Percentiles rank a stretch among this genome's conserved stretches.
Conservation (phyloP, 192 early-diverging fungal species). For the Linnemannia zychae region DNA sequence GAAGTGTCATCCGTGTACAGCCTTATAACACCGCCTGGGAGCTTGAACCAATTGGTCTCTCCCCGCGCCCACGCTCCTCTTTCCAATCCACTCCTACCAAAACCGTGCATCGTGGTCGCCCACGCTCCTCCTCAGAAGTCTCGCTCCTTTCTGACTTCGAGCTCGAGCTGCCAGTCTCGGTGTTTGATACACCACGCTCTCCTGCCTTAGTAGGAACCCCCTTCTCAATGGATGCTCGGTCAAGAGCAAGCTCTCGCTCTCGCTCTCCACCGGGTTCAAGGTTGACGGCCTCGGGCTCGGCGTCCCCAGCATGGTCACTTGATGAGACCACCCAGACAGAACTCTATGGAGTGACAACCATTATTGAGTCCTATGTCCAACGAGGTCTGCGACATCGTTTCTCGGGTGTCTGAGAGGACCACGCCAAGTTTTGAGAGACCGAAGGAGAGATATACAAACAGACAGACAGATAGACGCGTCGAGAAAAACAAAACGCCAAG, state of each 20-base stretch:
- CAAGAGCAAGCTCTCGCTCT: background rate
- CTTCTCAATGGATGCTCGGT: background rate
- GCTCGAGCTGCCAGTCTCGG: background rate
- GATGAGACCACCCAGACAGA: background rate
- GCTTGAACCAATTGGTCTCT: background rate
- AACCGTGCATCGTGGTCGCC: background rate
- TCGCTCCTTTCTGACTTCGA: background rate
- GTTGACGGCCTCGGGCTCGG: background rate
- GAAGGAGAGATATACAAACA: background rate
- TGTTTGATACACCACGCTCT: background rate
- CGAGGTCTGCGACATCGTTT: constrained; percentile 2
- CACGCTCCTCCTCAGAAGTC: background rate
- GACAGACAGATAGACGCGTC: background rate
- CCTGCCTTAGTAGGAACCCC: background rate
- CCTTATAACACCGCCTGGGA: background rate
- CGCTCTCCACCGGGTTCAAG: too few relatives aligned
- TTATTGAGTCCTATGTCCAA: background rate
- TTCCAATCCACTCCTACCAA: constrained; percentile 7
- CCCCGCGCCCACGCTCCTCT: background rate
- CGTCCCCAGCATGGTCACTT: background rate
- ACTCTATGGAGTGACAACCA: background rate
- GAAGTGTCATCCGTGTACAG: background rate
- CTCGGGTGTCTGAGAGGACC: background rate
- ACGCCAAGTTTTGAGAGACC: too few relatives aligned
- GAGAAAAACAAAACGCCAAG: background rate